Evolutionary conservation across 768 basidiomycete genomes (phyloP).

Genomic region (Tylopilus sp.): DNA sequence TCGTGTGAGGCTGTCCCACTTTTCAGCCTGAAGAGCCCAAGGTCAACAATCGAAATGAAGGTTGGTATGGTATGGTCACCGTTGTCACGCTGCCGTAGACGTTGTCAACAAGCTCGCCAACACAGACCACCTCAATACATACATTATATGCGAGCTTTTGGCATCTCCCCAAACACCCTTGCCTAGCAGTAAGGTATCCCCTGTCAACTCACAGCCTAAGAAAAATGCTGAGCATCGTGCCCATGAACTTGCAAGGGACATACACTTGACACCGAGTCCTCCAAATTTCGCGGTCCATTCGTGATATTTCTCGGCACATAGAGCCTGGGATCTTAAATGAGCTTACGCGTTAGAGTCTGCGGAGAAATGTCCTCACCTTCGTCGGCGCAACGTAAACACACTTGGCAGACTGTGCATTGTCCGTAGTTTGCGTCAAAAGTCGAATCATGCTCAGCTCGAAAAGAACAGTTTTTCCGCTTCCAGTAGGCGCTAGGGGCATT

Average conservation of each 20-base stretch:
- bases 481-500: slow-evolving; percentile 73
- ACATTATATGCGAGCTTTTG: slow-evolving; percentile 79
- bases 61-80: slow-evolving; percentile 36
- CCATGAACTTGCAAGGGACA: slow-evolving; percentile 12
- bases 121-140: slow-evolving; percentile 18
- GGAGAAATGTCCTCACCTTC: slow-evolving; percentile 47
- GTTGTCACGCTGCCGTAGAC: slow-evolving; percentile 64
- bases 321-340: slow-evolving; percentile 48
- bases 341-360: background rate
- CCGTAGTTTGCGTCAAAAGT: slow-evolving; percentile 49
- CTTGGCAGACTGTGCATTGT: slow-evolving; percentile 41
- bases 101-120: slow-evolving; percentile 2
- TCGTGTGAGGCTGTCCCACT: slow-evolving; percentile 93
- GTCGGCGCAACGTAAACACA: slow-evolving; percentile 94
- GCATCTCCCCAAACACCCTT: slow-evolving; percentile 70
- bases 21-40: slow-evolving; percentile 70
- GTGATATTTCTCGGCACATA: slow-evolving; percentile 78
- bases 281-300: slow-evolving; percentile 88
- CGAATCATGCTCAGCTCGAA: slow-evolving; percentile 90
- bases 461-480: slow-evolving; percentile 92
- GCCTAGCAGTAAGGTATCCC: slow-evolving; percentile 75
- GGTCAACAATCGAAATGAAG: background rate
- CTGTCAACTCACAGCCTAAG: slow-evolving; percentile 85
- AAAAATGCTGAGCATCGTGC: background rate
- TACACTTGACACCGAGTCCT: slow-evolving; percentile 73